These are phyloP conservation scores for Magnaporthiopsis rhizophila DNA, from an alignment of 2,329 filamentous ascomycete genomes.

Conservation along the genomic window DNA sequence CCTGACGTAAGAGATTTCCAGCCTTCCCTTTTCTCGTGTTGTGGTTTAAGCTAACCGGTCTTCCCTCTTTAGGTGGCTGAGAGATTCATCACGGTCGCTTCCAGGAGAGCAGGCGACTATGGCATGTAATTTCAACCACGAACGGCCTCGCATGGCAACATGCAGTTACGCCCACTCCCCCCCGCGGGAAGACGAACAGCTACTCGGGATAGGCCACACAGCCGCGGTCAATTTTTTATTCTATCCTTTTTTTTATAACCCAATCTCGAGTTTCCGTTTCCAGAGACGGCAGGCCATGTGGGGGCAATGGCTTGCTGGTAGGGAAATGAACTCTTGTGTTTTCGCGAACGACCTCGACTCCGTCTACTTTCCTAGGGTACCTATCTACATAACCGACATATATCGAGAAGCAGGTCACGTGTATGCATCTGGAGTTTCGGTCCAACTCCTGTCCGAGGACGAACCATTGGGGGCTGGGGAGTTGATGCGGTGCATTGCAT, in stretches of 20 bases:
- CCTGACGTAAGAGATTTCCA: conserved; percentile 60
- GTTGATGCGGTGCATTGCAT: conserved; percentile 1
- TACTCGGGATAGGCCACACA: background rate
- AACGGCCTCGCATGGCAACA: background rate
- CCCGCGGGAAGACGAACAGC: background rate
- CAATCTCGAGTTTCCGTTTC: background rate
- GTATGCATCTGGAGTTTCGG: background rate
- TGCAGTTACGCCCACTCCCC: background rate
- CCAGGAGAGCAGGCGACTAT: conserved; percentile 4
- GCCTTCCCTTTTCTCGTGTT: background rate
- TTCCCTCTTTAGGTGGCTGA: conserved; percentile 19
- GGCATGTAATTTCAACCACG: conserved; percentile 1
- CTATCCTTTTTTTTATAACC: background rate
- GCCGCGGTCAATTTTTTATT: background rate
- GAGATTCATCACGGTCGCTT: conserved; percentile 20
- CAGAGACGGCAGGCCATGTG: conserved; percentile 1
- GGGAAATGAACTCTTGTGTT: background rate
- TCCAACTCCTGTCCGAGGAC: background rate
- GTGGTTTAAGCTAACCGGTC: background rate
- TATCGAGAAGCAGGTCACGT: background rate
- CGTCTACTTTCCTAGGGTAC: conserved; percentile 5
- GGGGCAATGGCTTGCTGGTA: background rate
- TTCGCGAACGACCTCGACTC: conserved; percentile 2
- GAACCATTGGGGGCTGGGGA: background rate
- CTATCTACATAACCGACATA: background rate